Conservation (phyloP, 805 yeast genomes). For the Torulaspora quercuum region DNA sequence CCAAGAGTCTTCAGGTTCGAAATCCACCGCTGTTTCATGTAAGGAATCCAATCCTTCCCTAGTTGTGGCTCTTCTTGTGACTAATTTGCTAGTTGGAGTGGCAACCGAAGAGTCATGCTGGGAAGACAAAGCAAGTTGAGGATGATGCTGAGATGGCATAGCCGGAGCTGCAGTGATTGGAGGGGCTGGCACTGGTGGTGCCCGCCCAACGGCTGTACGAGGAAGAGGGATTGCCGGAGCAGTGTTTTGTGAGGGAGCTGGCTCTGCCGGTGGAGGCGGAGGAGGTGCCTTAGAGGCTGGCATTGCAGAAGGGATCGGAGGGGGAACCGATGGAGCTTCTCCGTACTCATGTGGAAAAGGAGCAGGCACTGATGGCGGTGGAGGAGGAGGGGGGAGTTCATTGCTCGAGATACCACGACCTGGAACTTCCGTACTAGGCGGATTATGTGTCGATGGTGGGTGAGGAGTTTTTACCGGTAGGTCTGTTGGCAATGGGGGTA, state of each 20-base stretch:
- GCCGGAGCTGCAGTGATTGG: conserved; percentile 12
- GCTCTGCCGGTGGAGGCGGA: conserved; percentile 20
- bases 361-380: conserved; percentile 9
- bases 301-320: conserved; percentile 14
- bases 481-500: conserved; percentile 12
- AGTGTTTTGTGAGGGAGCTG: conserved; percentile 14
- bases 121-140: conserved; percentile 24
- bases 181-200: conserved; percentile 19
- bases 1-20: conserved; percentile 50
- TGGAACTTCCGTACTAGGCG: conserved; percentile 3
- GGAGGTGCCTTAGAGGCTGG: conserved; percentile 15
- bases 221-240: conserved; percentile 11
- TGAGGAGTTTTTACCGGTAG: conserved; percentile 13
- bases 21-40: conserved; percentile 8
- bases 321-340: conserved; percentile 20
- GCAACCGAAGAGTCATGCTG: conserved; percentile 22
- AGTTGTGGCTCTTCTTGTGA: conserved; percentile 18
- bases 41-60: conserved; percentile 13
- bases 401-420: neutral
- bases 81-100: conserved; percentile 4
- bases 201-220: too few relatives aligned
- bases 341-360: conserved; percentile 5
- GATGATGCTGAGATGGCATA: conserved; percentile 16
- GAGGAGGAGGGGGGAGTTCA: conserved; percentile 1
- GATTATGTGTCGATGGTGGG: conserved; percentile 15